A percentile compares a stretch with the other conserved stretches of the same genome.
Evolutionary conservation across 805 yeast species (phyloP).

Genomic region (Candida odintsovae): DNA sequence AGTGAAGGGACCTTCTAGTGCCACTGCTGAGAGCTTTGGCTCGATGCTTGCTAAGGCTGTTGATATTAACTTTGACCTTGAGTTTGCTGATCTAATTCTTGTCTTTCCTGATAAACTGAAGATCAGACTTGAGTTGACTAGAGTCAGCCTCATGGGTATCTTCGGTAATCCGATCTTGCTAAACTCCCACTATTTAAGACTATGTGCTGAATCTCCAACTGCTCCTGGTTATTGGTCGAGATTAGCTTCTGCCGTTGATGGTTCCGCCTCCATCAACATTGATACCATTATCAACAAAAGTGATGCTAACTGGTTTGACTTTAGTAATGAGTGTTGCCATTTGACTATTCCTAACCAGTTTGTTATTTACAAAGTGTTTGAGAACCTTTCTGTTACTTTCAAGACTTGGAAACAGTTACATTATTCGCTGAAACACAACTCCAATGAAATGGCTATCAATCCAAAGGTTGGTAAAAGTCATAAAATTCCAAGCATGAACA

Average conservation of each 20-base stretch:
- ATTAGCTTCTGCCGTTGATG: slow-evolving; percentile 35
- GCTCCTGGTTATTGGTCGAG: slow-evolving; percentile 43
- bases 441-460: slow-evolving; percentile 30
- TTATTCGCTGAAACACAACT: slow-evolving; percentile 40
- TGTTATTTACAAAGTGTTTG: slow-evolving; percentile 73
- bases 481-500: slow-evolving; percentile 48
- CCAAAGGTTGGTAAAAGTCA: slow-evolving; percentile 37
- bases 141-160: slow-evolving; percentile 17
- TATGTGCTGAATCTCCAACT: slow-evolving; percentile 50
- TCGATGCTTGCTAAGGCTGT: slow-evolving; percentile 18
- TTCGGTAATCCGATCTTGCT: slow-evolving; percentile 20
- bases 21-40: slow-evolving; percentile 10
- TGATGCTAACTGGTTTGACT: slow-evolving; percentile 29
- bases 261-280: slow-evolving; percentile 20
- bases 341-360: slow-evolving; percentile 67
- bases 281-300: slow-evolving; percentile 27
- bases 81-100: slow-evolving; percentile 22
- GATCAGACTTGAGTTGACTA: slow-evolving; percentile 39
- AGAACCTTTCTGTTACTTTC: slow-evolving; percentile 60
- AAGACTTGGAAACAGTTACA: slow-evolving; percentile 62
- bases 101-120: slow-evolving; percentile 44
- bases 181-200: slow-evolving; percentile 31
- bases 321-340: slow-evolving; percentile 38
- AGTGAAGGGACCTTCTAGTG: slow-evolving; percentile 13
- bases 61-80: slow-evolving; percentile 19